Conservation (phyloP, 2,329 filamentous ascomycete genomes). For the Aureobasidium sp. region DNA sequence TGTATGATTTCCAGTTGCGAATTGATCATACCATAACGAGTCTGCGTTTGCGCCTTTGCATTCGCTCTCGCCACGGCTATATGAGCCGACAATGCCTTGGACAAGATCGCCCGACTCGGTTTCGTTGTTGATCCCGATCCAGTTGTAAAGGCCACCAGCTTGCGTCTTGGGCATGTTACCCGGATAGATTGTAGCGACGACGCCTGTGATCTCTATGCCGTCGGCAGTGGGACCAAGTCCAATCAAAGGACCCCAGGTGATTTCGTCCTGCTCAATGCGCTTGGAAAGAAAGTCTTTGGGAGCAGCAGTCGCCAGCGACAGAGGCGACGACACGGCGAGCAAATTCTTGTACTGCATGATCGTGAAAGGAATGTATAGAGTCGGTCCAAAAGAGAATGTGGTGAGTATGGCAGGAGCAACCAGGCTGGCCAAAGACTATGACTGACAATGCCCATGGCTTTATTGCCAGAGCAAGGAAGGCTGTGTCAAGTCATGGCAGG, state of each 20-base stretch:
- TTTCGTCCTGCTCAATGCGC: neutral
- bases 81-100: constrained; percentile 18
- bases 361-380: neutral
- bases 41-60: constrained; percentile 19
- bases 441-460: neutral
- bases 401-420: neutral
- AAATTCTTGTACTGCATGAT: constrained; percentile 3
- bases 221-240: constrained; percentile 20
- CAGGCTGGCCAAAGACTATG: neutral
- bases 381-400: neutral
- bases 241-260: constrained; percentile 21
- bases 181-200: constrained; percentile 22
- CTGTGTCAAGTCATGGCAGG: neutral
- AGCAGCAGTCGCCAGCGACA: constrained; percentile 7
- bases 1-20: no score
- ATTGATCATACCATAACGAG: constrained; percentile 16
- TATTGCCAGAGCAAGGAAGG: neutral
- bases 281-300: neutral
- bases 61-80: constrained; percentile 20
- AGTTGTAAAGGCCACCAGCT: constrained; percentile 21
- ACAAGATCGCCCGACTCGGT: constrained; percentile 22
- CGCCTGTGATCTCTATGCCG: constrained; percentile 19
- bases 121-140: constrained; percentile 23
- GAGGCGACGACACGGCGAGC: neutral
- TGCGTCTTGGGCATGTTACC: constrained; percentile 22